These are phyloP conservation scores for Cytospora mali DNA, from an alignment of 2,329 filamentous ascomycete species.

Conservation along the genomic window DNA sequence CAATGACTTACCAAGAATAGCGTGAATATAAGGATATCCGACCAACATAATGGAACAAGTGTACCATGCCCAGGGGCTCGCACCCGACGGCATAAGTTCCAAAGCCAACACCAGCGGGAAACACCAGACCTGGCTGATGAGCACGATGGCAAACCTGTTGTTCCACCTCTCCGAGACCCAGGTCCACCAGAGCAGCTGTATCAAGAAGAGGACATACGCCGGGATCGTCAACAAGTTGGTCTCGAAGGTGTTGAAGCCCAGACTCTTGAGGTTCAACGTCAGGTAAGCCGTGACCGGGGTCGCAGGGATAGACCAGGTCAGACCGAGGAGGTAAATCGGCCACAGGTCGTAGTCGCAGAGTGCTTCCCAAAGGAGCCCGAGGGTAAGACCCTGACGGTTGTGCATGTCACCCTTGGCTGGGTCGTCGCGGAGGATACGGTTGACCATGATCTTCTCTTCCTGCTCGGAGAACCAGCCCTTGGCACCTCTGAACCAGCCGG, in stretches of 20 bases:
- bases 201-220: conserved; percentile 47
- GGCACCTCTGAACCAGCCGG: conserved; percentile 56
- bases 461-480: conserved; percentile 60
- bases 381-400: conserved; percentile 35
- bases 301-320: conserved; percentile 44
- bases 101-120: conserved; percentile 55
- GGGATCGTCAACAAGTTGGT: conserved; percentile 34
- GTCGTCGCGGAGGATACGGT: conserved; percentile 48
- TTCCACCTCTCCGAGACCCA: conserved; percentile 49
- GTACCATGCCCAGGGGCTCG: conserved; percentile 49
- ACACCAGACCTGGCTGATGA: conserved; percentile 52
- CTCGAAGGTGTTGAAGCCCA: conserved; percentile 31
- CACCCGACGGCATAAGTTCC: conserved; percentile 39
- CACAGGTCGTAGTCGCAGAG: conserved; percentile 30
- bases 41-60: conserved; percentile 48
- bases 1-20: conserved; percentile 36
- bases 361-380: conserved; percentile 27
- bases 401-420: conserved; percentile 30
- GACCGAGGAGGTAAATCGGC: conserved; percentile 33
- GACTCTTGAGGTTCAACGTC: conserved; percentile 26
- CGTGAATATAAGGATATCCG: conserved; percentile 50
- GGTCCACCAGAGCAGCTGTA: conserved; percentile 50
- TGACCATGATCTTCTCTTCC: conserved; percentile 66
- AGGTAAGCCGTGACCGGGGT: conserved; percentile 30
- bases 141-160: conserved; percentile 45